A percentile compares a stretch with the other conserved stretches of the same genome.
Conservation (phyloP, 2,329 filamentous ascomycete species). For the Talaromyces sp. region DNA sequence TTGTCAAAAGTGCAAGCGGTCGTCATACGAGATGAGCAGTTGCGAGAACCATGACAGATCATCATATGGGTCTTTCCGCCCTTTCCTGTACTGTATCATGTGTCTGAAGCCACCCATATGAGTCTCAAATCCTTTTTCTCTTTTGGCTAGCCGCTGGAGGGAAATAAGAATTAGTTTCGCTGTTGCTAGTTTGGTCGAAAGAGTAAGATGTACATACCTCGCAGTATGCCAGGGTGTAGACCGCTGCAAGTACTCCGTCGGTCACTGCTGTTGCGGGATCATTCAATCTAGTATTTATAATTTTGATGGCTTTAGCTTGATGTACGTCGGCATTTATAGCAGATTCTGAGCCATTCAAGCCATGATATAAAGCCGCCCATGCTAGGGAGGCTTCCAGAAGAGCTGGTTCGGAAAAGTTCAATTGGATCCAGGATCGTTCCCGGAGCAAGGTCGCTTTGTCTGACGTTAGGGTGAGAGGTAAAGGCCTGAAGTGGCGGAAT, state of each 20-base stretch:
- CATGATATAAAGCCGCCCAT: not conserved
- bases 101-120: not conserved
- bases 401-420: constrained; percentile 4
- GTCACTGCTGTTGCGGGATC: not conserved
- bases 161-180: not conserved
- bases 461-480: not conserved
- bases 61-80: not conserved
- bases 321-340: not conserved
- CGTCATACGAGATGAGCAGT: not conserved
- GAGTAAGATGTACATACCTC: not conserved
- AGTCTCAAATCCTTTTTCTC: not conserved
- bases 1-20: not conserved
- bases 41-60: not conserved
- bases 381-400: not conserved
- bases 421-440: constrained; percentile 2
- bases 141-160: not conserved
- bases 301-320: not conserved
- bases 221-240: not conserved
- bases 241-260: not conserved
- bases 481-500: not conserved
- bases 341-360: not conserved
- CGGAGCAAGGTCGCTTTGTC: constrained; percentile 3
- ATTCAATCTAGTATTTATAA: not conserved
- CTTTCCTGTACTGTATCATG: not conserved
- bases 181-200: not conserved